phyloP scores from a whole-genome alignment of 2,329 filamentous ascomycete genomes.

The Penicillium expansum region DNA sequence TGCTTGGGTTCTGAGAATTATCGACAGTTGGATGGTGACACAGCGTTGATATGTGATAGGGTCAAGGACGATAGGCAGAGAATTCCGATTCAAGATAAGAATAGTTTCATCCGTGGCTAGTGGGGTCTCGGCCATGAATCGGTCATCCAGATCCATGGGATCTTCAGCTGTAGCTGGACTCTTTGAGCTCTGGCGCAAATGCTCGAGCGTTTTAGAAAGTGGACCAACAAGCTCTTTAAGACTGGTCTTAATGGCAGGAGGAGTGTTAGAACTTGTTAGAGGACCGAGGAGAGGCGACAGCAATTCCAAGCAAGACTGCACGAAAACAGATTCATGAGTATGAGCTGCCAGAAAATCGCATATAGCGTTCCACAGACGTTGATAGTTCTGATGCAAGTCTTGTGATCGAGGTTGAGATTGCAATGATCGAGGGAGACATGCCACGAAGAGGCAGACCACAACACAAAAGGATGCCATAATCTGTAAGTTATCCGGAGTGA shows the following conservation, averaged over 20 bases:
- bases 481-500: conserved; percentile 52
- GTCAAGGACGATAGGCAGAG: conserved; percentile 32
- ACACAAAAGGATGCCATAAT: conserved; percentile 51
- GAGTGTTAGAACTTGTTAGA: conserved; percentile 16
- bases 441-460: conserved; percentile 39
- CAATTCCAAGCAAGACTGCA: conserved; percentile 33
- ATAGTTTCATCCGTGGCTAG: conserved; percentile 23
- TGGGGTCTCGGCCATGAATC: conserved; percentile 30
- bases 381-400: conserved; percentile 28
- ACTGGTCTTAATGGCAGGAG: conserved; percentile 22
- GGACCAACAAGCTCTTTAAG: conserved; percentile 29
- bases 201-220: conserved; percentile 34
- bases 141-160: conserved; percentile 46
- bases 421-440: conserved; percentile 32
- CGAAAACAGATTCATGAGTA: conserved; percentile 29
- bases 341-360: conserved; percentile 33
- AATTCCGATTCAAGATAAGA: conserved; percentile 33
- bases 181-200: conserved; percentile 24
- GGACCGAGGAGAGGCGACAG: conserved; percentile 35
- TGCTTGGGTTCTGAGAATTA: conserved; percentile 25
- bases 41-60: conserved; percentile 37
- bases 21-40: conserved; percentile 35
- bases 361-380: conserved; percentile 35
- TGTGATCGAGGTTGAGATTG: conserved; percentile 28
- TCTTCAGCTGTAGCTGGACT: conserved; percentile 24